Conservation (phyloP, 345 rosid species). For the Turnera subulata region DNA sequence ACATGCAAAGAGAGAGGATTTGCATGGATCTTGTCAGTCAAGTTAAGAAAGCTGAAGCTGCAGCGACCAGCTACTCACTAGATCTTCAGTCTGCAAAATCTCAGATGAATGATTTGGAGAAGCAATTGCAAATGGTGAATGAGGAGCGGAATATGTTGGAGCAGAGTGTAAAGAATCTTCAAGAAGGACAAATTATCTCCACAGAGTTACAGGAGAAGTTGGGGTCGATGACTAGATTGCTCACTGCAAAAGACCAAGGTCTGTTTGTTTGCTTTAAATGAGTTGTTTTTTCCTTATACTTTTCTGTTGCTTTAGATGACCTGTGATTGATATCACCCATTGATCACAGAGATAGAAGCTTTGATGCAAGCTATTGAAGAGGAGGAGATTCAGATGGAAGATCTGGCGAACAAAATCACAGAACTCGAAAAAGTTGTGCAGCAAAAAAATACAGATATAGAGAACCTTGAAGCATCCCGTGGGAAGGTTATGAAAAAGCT, state of each 20-base stretch:
- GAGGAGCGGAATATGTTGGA: conserved; percentile 50
- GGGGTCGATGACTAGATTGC: conserved; percentile 41
- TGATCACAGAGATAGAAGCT: conserved; percentile 70
- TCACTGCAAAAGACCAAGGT: conserved; percentile 90
- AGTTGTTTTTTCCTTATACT: conserved; percentile 7
- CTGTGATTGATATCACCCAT: conserved; percentile 7
- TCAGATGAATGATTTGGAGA: conserved; percentile 51
- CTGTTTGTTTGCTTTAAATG: conserved; percentile 18
- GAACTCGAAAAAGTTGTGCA: conserved; percentile 54
- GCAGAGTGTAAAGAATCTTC: conserved; percentile 51
- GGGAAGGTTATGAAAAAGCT: conserved; percentile 81
- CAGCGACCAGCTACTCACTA: conserved; percentile 45
- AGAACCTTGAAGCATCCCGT: conserved; percentile 77
- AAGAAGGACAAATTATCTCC: conserved; percentile 46
- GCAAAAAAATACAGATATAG: conserved; percentile 58
- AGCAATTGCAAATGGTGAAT: conserved; percentile 39
- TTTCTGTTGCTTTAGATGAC: conserved; percentile 1
- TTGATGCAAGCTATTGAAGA: conserved; percentile 97
- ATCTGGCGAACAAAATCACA: conserved; percentile 50
- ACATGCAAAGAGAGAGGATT: conserved; percentile 68
- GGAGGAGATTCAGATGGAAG: conserved; percentile 93
- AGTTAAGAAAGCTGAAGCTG: conserved; percentile 87
- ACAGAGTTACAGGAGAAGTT: conserved; percentile 52
- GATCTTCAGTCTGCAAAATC: conserved; percentile 66
- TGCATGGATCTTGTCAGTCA: conserved; percentile 82